A percentile compares a stretch with the other conserved stretches of the same genome.
Evolutionary conservation across 1,139 yeast species (phyloP).

Genomic region (Blastobotrys ciferrii): DNA sequence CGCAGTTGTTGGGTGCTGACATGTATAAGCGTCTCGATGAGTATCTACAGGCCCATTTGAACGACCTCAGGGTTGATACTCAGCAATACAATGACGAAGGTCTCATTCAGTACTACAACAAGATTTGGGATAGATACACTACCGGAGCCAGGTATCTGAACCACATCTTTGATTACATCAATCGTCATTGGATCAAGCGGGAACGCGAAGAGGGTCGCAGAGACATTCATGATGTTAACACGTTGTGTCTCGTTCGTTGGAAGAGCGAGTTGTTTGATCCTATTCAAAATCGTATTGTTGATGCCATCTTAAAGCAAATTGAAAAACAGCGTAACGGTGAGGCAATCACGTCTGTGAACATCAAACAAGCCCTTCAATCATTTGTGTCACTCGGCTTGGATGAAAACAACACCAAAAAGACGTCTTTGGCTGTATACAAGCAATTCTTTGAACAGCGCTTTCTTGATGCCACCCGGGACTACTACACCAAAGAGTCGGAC

Average conservation of each 20-base stretch:
- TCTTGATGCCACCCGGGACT: slow-evolving; percentile 67
- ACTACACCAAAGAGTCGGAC: slow-evolving; percentile 68
- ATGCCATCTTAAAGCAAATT: slow-evolving; percentile 72
- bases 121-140: slow-evolving; percentile 84
- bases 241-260: slow-evolving; percentile 87
- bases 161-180: slow-evolving; percentile 93
- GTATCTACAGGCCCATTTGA: slow-evolving; percentile 64
- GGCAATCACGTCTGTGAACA: slow-evolving; percentile 62
- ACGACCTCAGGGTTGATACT: slow-evolving; percentile 39
- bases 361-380: slow-evolving; percentile 78
- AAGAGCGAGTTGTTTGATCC: slow-evolving; percentile 73
- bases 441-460: slow-evolving; percentile 76
- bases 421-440: slow-evolving; percentile 78
- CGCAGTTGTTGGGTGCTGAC: slow-evolving; percentile 77
- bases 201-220: slow-evolving; percentile 95
- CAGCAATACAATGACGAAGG: slow-evolving; percentile 48
- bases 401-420: slow-evolving; percentile 60
- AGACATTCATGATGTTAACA: slow-evolving; percentile 86
- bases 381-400: slow-evolving; percentile 55
- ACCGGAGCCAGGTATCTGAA: slow-evolving; percentile 90
- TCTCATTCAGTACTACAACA: slow-evolving; percentile 79
- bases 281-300: slow-evolving; percentile 57
- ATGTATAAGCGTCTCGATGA: slow-evolving; percentile 69
- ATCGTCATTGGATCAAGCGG: slow-evolving; percentile 96
- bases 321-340: slow-evolving; percentile 78